Conservation (phyloP, 768 basidiomycete genomes). For the Russula foetens region DNA sequence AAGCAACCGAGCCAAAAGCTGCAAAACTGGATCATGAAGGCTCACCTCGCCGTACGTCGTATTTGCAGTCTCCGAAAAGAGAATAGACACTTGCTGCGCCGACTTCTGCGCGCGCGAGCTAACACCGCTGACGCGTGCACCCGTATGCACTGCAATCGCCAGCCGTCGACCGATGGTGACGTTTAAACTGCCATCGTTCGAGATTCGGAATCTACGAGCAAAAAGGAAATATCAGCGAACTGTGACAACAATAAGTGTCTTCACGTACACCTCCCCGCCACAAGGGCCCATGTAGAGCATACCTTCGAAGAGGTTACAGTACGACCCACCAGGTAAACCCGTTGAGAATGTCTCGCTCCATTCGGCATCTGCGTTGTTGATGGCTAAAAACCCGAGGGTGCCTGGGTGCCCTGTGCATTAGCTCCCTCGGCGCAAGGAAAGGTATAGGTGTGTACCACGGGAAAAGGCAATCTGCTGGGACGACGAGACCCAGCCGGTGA, state of each 20-base stretch:
- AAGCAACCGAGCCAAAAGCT: too few relatives aligned
- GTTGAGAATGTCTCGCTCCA: too few relatives aligned
- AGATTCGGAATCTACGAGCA: conserved; percentile 15
- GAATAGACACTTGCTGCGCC: too few relatives aligned
- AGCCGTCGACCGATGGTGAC: too few relatives aligned
- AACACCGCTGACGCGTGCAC: too few relatives aligned
- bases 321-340: too few relatives aligned
- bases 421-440: neutral
- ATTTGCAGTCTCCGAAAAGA: conserved; percentile 41
- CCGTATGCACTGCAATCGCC: too few relatives aligned
- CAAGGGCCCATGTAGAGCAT: conserved; percentile 35
- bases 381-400: conserved; percentile 51
- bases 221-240: neutral
- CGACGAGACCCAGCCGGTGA: too few relatives aligned
- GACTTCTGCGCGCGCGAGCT: too few relatives aligned
- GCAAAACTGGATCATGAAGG: neutral
- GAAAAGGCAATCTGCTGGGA: conserved; percentile 67
- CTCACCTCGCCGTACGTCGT: conserved; percentile 51
- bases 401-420: conserved; percentile 30
- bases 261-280: conserved; percentile 38
- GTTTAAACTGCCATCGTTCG: conserved; percentile 18
- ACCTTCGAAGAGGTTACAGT: conserved; percentile 60
- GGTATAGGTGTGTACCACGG: conserved; percentile 34
- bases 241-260: neutral
- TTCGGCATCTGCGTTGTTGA: too few relatives aligned